phyloP scores from a whole-genome alignment of 2,329 filamentous ascomycete species.

The Coniella vitis region DNA sequence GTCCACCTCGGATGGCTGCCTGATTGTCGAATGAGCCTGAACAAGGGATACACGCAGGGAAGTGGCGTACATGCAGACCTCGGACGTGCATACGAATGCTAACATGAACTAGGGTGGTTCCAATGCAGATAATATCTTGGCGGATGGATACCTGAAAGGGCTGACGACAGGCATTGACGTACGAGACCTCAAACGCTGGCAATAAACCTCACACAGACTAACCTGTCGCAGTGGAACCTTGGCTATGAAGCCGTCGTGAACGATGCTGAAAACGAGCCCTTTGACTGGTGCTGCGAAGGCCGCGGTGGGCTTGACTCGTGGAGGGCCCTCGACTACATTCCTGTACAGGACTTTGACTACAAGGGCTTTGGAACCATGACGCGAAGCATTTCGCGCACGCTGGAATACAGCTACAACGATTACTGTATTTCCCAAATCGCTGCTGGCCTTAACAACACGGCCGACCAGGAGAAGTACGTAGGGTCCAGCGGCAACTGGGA shows the following conservation, averaged over 20 bases:
- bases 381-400: slow-evolving; percentile 62
- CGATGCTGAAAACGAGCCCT: slow-evolving; percentile 64
- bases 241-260: slow-evolving; percentile 66
- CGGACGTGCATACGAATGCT: slow-evolving; percentile 8
- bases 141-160: slow-evolving; percentile 62
- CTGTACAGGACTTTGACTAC: slow-evolving; percentile 60
- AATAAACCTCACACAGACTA: slow-evolving; percentile 5
- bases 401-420: slow-evolving; percentile 76
- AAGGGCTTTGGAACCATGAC: slow-evolving; percentile 63
- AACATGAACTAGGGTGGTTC: slow-evolving; percentile 52
- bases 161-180: slow-evolving; percentile 49
- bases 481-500: slow-evolving; percentile 57
- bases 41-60: slow-evolving; percentile 61
- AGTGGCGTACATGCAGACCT: slow-evolving; percentile 15
- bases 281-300: slow-evolving; percentile 63
- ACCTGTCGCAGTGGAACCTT: slow-evolving; percentile 47
- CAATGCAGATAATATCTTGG: slow-evolving; percentile 64
- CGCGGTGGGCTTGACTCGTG: slow-evolving; percentile 65
- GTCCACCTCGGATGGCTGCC: slow-evolving; percentile 58
- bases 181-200: slow-evolving; percentile 12
- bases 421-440: slow-evolving; percentile 62
- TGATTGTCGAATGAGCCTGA: slow-evolving; percentile 62
- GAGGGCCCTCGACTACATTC: slow-evolving; percentile 66
- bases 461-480: slow-evolving; percentile 54
- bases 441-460: slow-evolving; percentile 43